phyloP scores from a whole-genome alignment of 2,329 filamentous ascomycete species.

The Sporothrix mexicana region DNA sequence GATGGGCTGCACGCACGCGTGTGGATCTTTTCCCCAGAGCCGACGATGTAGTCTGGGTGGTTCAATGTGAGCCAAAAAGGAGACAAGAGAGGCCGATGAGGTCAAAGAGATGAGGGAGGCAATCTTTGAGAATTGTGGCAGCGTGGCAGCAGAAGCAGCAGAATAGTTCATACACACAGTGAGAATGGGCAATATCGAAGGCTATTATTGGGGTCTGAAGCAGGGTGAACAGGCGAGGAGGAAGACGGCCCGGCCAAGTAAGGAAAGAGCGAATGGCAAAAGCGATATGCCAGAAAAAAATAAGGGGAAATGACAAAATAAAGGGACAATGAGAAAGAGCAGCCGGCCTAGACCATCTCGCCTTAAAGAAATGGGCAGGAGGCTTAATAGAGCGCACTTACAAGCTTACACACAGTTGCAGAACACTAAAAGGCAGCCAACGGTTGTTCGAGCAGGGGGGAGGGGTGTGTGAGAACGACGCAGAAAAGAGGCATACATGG shows the following conservation, averaged over 20 bases:
- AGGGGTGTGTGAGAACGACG: slow-evolving; percentile 3
- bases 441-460: slow-evolving; percentile 15
- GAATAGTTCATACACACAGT: too few species aligned
- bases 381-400: neutral
- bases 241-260: slow-evolving; percentile 19
- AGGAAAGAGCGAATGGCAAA: neutral
- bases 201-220: neutral
- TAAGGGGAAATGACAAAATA: neutral
- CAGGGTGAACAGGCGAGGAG: slow-evolving; percentile 10
- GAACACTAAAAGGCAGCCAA: slow-evolving; percentile 17
- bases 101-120: neutral
- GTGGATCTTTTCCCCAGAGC: slow-evolving; percentile 20
- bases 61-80: neutral
- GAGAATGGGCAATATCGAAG: slow-evolving; percentile 3
- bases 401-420: slow-evolving; percentile 15
- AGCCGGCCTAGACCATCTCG: neutral
- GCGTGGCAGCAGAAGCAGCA: neutral
- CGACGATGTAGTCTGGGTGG: neutral
- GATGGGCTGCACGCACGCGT: neutral
- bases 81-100: neutral
- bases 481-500: neutral
- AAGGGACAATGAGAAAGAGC: neutral
- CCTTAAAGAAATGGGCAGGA: neutral
- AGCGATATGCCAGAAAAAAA: slow-evolving; percentile 20
- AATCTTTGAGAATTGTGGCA: neutral